These are phyloP conservation scores for Sodiomyces alkalinus DNA, from an alignment of 2,329 filamentous ascomycete species.

Conservation along the genomic window DNA sequence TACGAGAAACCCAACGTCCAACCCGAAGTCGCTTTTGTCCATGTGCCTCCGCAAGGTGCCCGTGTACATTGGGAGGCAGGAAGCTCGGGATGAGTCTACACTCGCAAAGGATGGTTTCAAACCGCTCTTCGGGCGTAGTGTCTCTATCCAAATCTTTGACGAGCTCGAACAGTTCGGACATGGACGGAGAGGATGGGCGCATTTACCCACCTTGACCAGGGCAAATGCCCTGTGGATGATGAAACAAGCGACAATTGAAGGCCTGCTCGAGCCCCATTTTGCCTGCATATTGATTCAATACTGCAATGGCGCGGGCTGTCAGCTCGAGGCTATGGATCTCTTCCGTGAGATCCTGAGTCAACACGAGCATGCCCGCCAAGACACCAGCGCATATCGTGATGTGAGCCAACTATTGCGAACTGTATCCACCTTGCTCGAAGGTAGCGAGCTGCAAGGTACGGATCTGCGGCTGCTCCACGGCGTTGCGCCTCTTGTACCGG, in stretches of 20 bases:
- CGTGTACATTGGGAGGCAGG: constrained; percentile 28
- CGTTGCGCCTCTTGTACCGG: too few species aligned
- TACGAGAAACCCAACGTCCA: neutral
- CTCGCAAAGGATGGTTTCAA: constrained; percentile 20
- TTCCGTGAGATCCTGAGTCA: too few species aligned
- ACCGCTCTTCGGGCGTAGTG: constrained; percentile 18
- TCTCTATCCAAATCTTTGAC: constrained; percentile 30
- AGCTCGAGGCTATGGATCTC: constrained; percentile 25
- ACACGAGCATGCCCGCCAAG: too few species aligned
- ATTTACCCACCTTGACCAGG: constrained; percentile 27
- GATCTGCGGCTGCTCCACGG: too few species aligned
- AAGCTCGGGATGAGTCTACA: constrained; percentile 22
- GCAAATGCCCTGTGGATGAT: constrained; percentile 30
- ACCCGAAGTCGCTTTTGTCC: constrained; percentile 25
- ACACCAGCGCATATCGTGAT: too few species aligned
- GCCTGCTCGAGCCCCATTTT: constrained; percentile 24
- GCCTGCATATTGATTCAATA: constrained; percentile 24
- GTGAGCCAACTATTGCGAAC: too few species aligned
- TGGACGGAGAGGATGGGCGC: constrained; percentile 25
- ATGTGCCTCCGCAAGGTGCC: constrained; percentile 34
- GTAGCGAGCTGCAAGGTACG: too few species aligned
- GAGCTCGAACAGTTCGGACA: constrained; percentile 30
- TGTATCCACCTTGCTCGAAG: too few species aligned
- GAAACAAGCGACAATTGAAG: constrained; percentile 23
- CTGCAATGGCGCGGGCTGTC: constrained; percentile 19